phyloP scores from a whole-genome alignment of 2,329 filamentous ascomycete genomes.

The Claviceps maximensis region DNA sequence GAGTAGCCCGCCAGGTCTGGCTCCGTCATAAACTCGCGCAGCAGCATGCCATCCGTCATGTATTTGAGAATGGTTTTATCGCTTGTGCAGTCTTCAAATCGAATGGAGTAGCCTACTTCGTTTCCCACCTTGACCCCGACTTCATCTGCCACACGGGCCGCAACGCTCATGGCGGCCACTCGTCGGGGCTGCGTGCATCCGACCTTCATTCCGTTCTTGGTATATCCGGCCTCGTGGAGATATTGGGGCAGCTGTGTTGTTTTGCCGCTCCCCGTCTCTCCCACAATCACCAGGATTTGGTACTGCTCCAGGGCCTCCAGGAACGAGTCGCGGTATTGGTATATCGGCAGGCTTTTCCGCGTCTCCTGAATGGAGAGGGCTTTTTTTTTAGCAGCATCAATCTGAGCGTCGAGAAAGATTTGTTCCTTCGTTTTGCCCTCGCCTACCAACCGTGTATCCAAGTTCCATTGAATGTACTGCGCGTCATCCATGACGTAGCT shows the following conservation, averaged over 20 bases:
- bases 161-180: conserved; percentile 95
- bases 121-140: conserved; percentile 81
- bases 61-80: conserved; percentile 90
- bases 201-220: conserved; percentile 70
- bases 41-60: conserved; percentile 93
- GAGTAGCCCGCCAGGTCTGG: conserved; percentile 73
- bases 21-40: conserved; percentile 81
- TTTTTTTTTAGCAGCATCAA: conserved; percentile 81
- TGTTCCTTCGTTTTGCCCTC: conserved; percentile 67
- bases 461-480: conserved; percentile 73
- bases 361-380: conserved; percentile 83
- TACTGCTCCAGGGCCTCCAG: conserved; percentile 74
- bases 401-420: conserved; percentile 61
- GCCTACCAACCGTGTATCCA: conserved; percentile 59
- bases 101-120: conserved; percentile 88
- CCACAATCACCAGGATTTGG: conserved; percentile 83
- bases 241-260: conserved; percentile 94
- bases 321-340: conserved; percentile 73
- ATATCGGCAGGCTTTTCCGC: conserved; percentile 80
- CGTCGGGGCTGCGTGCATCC: conserved; percentile 89
- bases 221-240: conserved; percentile 80
- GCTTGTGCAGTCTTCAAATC: conserved; percentile 84
- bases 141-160: conserved; percentile 90
- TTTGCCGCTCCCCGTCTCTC: conserved; percentile 90
- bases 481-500: conserved; percentile 87